phyloP scores from a whole-genome alignment of 805 yeast species.

The Kodamaea neixiangensis region DNA sequence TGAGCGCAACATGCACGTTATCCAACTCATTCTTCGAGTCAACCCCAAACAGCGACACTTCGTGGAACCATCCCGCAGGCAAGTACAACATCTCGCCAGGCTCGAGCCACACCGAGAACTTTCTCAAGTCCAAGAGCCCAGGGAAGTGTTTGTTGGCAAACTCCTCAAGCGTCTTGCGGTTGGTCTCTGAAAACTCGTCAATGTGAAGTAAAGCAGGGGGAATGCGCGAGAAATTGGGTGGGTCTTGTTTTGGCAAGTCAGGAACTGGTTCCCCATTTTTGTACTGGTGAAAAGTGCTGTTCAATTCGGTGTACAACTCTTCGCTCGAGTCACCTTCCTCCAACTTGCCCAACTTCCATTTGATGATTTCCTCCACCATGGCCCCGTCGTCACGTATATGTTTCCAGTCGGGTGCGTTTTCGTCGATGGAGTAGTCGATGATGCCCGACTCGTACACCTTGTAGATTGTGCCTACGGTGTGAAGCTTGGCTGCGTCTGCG shows the following conservation, averaged over 20 bases:
- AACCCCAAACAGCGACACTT: conserved; percentile 63
- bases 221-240: conserved; percentile 67
- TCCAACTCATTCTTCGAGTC: conserved; percentile 14
- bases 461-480: conserved; percentile 64
- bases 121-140: conserved; percentile 42
- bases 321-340: conserved; percentile 13
- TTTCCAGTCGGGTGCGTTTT: conserved; percentile 63
- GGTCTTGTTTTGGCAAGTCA: conserved; percentile 40
- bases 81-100: conserved; percentile 70
- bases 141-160: conserved; percentile 51
- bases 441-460: conserved; percentile 60
- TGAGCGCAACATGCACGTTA: conserved; percentile 59
- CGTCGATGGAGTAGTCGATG: conserved; percentile 59
- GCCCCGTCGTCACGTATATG: conserved; percentile 65
- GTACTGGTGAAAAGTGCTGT: conserved; percentile 2
- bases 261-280: conserved; percentile 2
- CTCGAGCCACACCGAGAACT: conserved; percentile 48
- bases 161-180: conserved; percentile 25
- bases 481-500: conserved; percentile 54
- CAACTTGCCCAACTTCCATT: conserved; percentile 39
- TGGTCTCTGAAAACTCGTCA: conserved; percentile 47
- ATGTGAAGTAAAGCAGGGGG: conserved; percentile 66
- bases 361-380: conserved; percentile 48
- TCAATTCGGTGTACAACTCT: conserved; percentile 18
- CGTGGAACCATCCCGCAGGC: conserved; percentile 85